Base-by-base conservation (phyloP, 768 basidiomycete genomes). In the Kwoniella mangroviensis region DNA sequence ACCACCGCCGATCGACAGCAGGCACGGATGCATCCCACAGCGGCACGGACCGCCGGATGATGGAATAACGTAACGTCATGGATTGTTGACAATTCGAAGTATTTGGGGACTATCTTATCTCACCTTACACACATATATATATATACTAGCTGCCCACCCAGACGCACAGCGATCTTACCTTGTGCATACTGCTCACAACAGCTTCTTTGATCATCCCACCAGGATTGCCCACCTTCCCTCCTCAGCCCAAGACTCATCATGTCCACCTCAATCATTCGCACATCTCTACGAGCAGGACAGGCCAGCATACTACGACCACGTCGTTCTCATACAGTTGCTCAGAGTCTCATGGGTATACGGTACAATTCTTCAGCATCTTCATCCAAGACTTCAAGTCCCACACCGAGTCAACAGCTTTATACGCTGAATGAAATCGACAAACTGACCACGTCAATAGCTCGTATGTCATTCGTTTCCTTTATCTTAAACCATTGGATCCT, bases 381-480 rank as follows among this genome's bases (percentile, higher is more conserved):
- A 26, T 42, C 24, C 2, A 45, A 28, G n/a, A 51, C 66, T 1
- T 6, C 66, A 28, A 3, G 54, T n/a, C 71, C 71, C 7, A 72
- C 76, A 54, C 74, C 78, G 4, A 62, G 58, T 22, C 78, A 79
- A 58, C 71, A 76, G 51, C 71, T 76, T 21, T 69, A 74, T 34
- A 79, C 78, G 1, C 61, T 82, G 5, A 69, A 74, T 34, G 76
- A 78, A 71, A 75, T 82, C 24, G 81, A 82, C 62, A 70, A 73
- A 21, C 68, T 82, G 15, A 68, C 80, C n/a, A 74, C 73, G 7
- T 71, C 75, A 10, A 74, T 82, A 19, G 77, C 79, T 4, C 56
- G 81, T 81, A 66, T 64, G 79, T 75, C 41, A 40, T 17, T 15
- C 13, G 4, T 40, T 49, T 12, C 24, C 68, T 24, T 59, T 55